These are phyloP conservation scores for Leccinum disarticulatum DNA, from an alignment of 768 basidiomycete genomes.

Conservation along the genomic window DNA sequence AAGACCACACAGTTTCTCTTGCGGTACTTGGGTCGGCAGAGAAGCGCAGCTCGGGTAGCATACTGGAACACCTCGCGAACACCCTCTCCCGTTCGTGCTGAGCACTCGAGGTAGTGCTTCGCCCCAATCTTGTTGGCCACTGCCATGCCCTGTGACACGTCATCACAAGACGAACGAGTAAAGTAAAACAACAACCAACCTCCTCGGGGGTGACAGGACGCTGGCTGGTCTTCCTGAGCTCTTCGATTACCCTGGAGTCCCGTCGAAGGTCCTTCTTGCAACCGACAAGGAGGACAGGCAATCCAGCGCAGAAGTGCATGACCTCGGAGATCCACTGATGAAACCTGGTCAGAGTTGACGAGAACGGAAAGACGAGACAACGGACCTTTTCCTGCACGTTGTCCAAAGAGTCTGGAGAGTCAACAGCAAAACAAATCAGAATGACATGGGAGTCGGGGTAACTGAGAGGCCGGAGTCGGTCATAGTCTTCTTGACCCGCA, in stretches of 20 bases:
- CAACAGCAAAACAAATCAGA: conserved; percentile 97
- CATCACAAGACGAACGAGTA: not conserved
- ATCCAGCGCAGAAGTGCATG: conserved; percentile 92
- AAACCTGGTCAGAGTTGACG: conserved; percentile 8
- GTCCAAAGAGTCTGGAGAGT: conserved; percentile 96
- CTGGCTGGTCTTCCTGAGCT: conserved; percentile 92
- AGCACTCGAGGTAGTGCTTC: conserved; percentile 96
- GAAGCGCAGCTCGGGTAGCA: conserved; percentile 89
- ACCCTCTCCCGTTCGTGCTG: conserved; percentile 93
- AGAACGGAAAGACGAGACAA: conserved; percentile 17
- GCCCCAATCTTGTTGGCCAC: conserved; percentile 97
- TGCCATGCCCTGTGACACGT: conserved; percentile 72
- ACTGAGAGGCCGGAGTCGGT: conserved; percentile 94
- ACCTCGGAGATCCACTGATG: conserved; percentile 99
- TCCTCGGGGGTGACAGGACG: conserved; percentile 93
- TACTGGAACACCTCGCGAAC: conserved; percentile 99
- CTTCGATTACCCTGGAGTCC: conserved; percentile 90
- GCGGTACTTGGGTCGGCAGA: conserved; percentile 49
- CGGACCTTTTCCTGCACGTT: conserved; percentile 99
- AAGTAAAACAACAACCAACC: conserved; percentile 42
- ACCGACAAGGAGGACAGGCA: conserved; percentile 96
- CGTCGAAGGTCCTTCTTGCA: conserved; percentile 99
- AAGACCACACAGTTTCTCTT: conserved; percentile 49
- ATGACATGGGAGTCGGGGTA: conserved; percentile 99
- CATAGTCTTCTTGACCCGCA: conserved; percentile 98